Evolutionary conservation across 768 basidiomycete species (phyloP).

Genomic region (Sarcomyxa edulis): DNA sequence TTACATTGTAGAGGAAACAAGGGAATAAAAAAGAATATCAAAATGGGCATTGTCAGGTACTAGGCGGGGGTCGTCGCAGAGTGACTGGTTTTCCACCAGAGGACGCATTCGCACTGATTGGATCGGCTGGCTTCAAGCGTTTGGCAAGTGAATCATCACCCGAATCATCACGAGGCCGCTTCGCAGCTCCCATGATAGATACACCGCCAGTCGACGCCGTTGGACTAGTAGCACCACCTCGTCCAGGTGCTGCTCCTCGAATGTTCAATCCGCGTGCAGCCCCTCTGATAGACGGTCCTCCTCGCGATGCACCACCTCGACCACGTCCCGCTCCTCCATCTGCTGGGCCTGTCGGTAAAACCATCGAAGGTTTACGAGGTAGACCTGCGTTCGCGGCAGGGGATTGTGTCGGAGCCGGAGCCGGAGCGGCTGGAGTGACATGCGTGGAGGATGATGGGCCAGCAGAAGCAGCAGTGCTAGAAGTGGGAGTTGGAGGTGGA

Average conservation of each 20-base stretch:
- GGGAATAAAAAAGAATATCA: too few relatives aligned
- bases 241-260: constrained; percentile 33
- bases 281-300: constrained; percentile 5
- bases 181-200: constrained; percentile 64
- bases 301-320: constrained; percentile 5
- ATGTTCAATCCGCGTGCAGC: constrained; percentile 20
- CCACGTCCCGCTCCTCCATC: constrained; percentile 7
- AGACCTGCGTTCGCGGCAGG: background rate
- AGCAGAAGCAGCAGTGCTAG: constrained; percentile 23
- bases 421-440: constrained; percentile 10
- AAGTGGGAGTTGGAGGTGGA: constrained; percentile 15
- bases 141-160: constrained; percentile 60
- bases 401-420: constrained; percentile 5
- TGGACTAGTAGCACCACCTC: constrained; percentile 23
- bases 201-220: constrained; percentile 34
- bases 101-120: too few relatives aligned
- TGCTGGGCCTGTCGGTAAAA: constrained; percentile 6
- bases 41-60: too few relatives aligned
- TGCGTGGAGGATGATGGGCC: constrained; percentile 13
- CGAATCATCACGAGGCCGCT: constrained; percentile 54
- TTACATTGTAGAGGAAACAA: too few relatives aligned
- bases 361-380: constrained; percentile 14
- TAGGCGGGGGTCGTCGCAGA: constrained; percentile 7
- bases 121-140: constrained; percentile 56
- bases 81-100: constrained; percentile 5